These are phyloP conservation scores for Monilinia fructicola DNA, from an alignment of 2,329 filamentous ascomycete genomes.

Conservation along the genomic window DNA sequence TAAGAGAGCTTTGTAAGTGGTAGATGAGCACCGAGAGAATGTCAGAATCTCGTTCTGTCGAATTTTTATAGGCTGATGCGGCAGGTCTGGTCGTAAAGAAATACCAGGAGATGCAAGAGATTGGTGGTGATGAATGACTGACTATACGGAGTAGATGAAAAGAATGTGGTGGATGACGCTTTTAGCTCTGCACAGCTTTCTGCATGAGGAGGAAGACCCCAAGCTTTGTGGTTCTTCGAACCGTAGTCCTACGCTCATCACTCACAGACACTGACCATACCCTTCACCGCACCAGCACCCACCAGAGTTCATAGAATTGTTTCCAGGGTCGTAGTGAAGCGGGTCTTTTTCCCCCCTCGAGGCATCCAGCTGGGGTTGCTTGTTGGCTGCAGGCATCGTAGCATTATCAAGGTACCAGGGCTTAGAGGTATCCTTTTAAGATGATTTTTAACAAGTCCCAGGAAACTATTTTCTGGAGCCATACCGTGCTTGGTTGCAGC, in stretches of 20 bases:
- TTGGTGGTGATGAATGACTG: constrained; percentile 28
- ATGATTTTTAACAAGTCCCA: constrained; percentile 26
- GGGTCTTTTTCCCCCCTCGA: constrained; percentile 29
- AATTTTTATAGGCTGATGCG: constrained; percentile 19
- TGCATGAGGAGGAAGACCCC: constrained; percentile 23
- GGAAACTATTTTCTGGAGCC: constrained; percentile 26
- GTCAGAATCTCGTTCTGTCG: constrained; percentile 10
- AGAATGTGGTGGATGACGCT: constrained; percentile 35
- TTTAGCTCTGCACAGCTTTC: constrained; percentile 33
- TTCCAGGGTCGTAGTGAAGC: constrained; percentile 31
- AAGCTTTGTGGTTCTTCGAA: constrained; percentile 28
- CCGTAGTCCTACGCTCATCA: constrained; percentile 33
- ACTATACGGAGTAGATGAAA: neutral
- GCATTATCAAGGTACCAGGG: constrained; percentile 25
- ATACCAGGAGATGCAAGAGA: constrained; percentile 12
- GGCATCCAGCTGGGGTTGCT: constrained; percentile 29
- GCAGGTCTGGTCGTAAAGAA: constrained; percentile 19
- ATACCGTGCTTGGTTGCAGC: constrained; percentile 24
- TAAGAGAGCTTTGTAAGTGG: constrained; percentile 31
- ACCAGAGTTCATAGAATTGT: constrained; percentile 29
- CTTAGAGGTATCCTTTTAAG: constrained; percentile 19
- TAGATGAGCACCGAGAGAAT: constrained; percentile 23
- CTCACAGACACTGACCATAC: constrained; percentile 34
- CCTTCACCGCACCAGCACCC: constrained; percentile 30
- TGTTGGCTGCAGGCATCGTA: constrained; percentile 29